phyloP scores from a whole-genome alignment of 2,329 filamentous ascomycete genomes.

The Gnomoniopsis smithogilvyi region DNA sequence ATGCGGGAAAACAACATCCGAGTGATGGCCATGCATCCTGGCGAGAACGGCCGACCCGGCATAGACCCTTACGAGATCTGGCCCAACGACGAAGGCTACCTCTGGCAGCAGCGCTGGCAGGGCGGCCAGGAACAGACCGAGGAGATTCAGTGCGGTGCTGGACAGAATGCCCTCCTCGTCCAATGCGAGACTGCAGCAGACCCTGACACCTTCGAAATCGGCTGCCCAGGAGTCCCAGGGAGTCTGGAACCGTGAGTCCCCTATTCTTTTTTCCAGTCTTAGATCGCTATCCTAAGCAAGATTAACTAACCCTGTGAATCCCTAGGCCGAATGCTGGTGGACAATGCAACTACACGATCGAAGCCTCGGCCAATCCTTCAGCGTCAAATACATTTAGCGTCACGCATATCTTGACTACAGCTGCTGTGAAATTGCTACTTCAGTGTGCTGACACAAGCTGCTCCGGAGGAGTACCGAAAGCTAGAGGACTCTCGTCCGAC shows the following conservation, averaged over 20 bases:
- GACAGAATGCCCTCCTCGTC: neutral
- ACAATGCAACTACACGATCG: neutral
- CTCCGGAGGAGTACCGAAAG: neutral
- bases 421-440: neutral
- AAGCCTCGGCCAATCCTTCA: neutral
- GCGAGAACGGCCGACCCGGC: neutral
- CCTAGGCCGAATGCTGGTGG: neutral
- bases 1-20: neutral
- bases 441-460: neutral
- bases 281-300: no score
- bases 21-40: neutral
- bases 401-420: neutral
- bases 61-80: neutral
- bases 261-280: neutral
- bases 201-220: neutral
- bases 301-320: no score
- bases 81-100: neutral
- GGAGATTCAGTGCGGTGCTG: neutral
- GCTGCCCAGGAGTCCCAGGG: neutral
- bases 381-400: neutral
- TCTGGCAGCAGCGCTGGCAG: neutral
- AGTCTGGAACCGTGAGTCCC: neutral
- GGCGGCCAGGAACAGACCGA: neutral
- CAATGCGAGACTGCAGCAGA: neutral
- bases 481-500: neutral